Evolutionary conservation across 495 filamentous ascomycete genomes (phyloP).

Genomic region (Pyronema domesticum): DNA sequence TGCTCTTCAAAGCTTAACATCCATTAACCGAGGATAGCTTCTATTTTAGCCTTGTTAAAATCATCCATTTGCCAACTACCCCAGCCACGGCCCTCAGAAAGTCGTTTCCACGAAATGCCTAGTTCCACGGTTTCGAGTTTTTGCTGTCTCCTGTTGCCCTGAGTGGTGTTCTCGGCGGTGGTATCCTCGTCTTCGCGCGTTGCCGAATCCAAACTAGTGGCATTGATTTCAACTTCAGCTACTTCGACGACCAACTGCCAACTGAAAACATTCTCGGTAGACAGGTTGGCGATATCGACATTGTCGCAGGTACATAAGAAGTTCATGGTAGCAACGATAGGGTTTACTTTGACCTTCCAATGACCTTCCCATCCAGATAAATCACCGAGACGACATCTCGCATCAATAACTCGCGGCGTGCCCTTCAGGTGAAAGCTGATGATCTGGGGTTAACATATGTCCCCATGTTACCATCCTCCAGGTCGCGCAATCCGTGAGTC

Average conservation of each 20-base stretch:
- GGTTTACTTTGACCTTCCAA: slow-evolving; percentile 2
- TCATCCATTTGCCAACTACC: slow-evolving; percentile 8
- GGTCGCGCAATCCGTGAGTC: not conserved
- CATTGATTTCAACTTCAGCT: not conserved
- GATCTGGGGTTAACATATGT: too few species aligned
- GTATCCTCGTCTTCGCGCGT: too few species aligned
- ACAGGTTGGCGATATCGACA: not conserved
- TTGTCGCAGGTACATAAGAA: slow-evolving; percentile 3
- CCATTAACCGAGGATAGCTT: slow-evolving; percentile 11
- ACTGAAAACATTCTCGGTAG: not conserved
- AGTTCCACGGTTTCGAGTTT: not conserved
- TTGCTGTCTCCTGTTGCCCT: too few species aligned
- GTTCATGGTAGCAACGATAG: slow-evolving; percentile 6
- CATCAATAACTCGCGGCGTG: not conserved
- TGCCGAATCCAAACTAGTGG: not conserved
- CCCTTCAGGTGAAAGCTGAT: too few species aligned
- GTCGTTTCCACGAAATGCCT: not conserved
- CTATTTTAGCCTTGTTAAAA: slow-evolving; percentile 2
- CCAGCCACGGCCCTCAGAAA: slow-evolving; percentile 7
- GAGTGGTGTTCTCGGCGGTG: too few species aligned
- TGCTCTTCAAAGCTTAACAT: slow-evolving; percentile 6
- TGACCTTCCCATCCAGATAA: slow-evolving; percentile 6
- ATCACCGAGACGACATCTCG: slow-evolving; percentile 5
- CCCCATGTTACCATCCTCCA: slow-evolving; percentile 11
- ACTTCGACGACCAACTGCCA: slow-evolving; percentile 8